phyloP scores from a whole-genome alignment of 306 rosid genomes.

The Medicago arabica region DNA sequence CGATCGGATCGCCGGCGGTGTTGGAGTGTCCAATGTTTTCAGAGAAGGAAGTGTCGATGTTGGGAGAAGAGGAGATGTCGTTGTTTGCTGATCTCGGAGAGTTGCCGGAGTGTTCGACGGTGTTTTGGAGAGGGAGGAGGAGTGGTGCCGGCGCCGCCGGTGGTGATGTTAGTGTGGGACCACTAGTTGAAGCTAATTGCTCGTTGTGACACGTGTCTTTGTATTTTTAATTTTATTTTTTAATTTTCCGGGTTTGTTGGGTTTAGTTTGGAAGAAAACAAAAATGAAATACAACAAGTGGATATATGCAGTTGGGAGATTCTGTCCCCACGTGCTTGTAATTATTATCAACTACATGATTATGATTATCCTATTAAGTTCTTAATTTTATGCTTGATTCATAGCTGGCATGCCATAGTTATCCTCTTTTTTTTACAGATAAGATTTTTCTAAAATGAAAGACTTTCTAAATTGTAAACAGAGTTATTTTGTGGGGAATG shows the following conservation, averaged over 20 bases:
- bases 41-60: constrained; percentile 10
- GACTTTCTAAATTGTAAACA: too few species aligned
- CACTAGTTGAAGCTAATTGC: constrained; percentile 12
- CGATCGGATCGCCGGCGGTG: not conserved
- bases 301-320: constrained; percentile 19
- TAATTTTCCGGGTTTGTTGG: constrained; percentile 2
- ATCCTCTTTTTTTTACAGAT: not conserved
- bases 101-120: constrained; percentile 29
- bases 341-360: constrained; percentile 12
- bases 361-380: not conserved
- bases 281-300: constrained; percentile 23
- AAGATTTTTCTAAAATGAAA: too few species aligned
- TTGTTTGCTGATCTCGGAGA: constrained; percentile 16
- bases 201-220: constrained; percentile 12
- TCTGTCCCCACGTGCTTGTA: constrained; percentile 32
- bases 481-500: too few species aligned
- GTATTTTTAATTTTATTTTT: too few species aligned
- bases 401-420: not conserved
- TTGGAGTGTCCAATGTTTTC: constrained; percentile 1
- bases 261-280: constrained; percentile 6
- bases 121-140: constrained; percentile 26
- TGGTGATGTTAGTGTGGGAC: constrained; percentile 12
- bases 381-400: not conserved
- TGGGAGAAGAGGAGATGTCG: constrained; percentile 33
- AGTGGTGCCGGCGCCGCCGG: not conserved